Percentiles rank a stretch among this genome's conserved stretches.
These are phyloP conservation scores for Talaromyces liani DNA, from an alignment of 495 filamentous ascomycete species.

Conservation along the genomic window DNA sequence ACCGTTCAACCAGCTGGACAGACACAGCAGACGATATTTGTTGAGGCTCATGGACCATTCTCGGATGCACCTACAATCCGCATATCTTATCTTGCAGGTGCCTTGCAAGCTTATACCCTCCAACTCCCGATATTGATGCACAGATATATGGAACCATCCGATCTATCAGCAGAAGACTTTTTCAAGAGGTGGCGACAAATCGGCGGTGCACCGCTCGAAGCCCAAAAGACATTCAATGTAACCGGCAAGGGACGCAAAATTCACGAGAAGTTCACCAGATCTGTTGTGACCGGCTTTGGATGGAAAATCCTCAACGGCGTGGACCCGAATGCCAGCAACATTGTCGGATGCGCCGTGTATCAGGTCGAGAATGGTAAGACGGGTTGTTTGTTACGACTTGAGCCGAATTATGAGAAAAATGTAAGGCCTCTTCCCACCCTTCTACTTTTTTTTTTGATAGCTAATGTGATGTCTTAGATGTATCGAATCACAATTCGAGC, in stretches of 20 bases:
- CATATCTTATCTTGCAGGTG: conserved; percentile 88
- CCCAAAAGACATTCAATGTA: conserved; percentile 75
- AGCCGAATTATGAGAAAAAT: conserved; percentile 88
- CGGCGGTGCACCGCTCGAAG: conserved; percentile 76
- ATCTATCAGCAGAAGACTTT: conserved; percentile 81
- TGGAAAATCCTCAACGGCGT: conserved; percentile 83
- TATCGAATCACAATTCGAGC: conserved; percentile 90
- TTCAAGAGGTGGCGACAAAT: conserved; percentile 99
- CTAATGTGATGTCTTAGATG: conserved; percentile 52
- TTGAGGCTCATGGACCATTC: conserved; percentile 79
- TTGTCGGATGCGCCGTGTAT: conserved; percentile 90
- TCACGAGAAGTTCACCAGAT: conserved; percentile 50
- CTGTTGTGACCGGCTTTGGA: conserved; percentile 68
- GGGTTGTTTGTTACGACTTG: conserved; percentile 85
- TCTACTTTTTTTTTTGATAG: neutral
- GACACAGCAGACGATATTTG: conserved; percentile 90
- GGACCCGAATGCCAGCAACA: conserved; percentile 85
- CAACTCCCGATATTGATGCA: conserved; percentile 84
- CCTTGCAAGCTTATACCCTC: conserved; percentile 85
- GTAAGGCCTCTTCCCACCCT: conserved; percentile 35
- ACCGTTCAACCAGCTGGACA: conserved; percentile 67
- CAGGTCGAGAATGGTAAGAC: conserved; percentile 81
- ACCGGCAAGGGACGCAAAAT: conserved; percentile 42
- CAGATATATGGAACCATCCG: conserved; percentile 92
- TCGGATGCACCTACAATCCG: conserved; percentile 81